Evolutionary conservation across 1,284 basidiomycete genomes (phyloP).

Genomic region (Amylostereum chailletii): DNA sequence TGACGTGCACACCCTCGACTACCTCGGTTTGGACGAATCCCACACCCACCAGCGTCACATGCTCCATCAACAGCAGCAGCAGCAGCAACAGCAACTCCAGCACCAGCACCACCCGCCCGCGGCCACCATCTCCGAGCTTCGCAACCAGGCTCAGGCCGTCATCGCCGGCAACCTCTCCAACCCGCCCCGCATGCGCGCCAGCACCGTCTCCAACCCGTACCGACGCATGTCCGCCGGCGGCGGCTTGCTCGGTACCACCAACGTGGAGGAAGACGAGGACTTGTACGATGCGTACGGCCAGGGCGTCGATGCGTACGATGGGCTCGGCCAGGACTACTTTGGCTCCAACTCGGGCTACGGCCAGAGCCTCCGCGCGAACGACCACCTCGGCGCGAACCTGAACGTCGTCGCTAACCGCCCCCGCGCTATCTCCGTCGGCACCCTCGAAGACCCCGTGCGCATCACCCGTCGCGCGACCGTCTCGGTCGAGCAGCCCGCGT

Average conservation of each 20-base stretch:
- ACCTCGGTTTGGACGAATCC: slow-evolving; percentile 82
- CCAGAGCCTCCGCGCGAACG: slow-evolving; percentile 53
- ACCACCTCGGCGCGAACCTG: slow-evolving; percentile 45
- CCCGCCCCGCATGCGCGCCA: slow-evolving; percentile 77
- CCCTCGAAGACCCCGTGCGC: slow-evolving; percentile 72
- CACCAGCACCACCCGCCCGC: slow-evolving; percentile 39
- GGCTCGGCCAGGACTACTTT: slow-evolving; percentile 17
- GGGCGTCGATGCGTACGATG: slow-evolving; percentile 38
- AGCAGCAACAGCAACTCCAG: too few species aligned
- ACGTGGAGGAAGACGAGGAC: slow-evolving; percentile 62
- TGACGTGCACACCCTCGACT: slow-evolving; percentile 89
- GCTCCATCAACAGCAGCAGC: too few species aligned
- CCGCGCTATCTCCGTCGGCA: slow-evolving; percentile 87
- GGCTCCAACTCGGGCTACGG: background rate
- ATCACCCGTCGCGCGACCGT: slow-evolving; percentile 56
- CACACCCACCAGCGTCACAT: slow-evolving; percentile 1
- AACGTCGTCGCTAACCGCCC: slow-evolving; percentile 44
- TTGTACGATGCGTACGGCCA: slow-evolving; percentile 49
- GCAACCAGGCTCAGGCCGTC: slow-evolving; percentile 80
- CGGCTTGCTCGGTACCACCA: slow-evolving; percentile 51
- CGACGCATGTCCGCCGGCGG: slow-evolving; percentile 50
- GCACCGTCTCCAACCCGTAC: slow-evolving; percentile 82
- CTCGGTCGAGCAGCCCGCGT: slow-evolving; percentile 44
- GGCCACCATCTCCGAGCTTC: slow-evolving; percentile 77
- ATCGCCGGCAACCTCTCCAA: slow-evolving; percentile 74